Evolutionary conservation across 345 rosid genomes (phyloP), one percentile per base, ranked within the genome.

Genomic region (Boechera stricta): DNA sequence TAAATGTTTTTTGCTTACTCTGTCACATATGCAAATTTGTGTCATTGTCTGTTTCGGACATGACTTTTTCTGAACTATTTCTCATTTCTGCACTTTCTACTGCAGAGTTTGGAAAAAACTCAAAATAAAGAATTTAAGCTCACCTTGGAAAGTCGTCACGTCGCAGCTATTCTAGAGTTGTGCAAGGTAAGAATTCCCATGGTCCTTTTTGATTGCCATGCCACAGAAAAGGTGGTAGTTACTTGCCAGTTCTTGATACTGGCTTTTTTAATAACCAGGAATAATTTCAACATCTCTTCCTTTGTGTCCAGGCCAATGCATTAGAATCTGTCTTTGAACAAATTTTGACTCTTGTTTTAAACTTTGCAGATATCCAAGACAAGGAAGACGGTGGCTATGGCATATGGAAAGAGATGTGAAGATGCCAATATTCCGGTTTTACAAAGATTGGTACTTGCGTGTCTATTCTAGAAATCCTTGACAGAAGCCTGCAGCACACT

Each of bases 321-420:
- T 75, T 73, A n/a, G 36, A 66, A 58, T 70, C 11, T 61, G 7
- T 67, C 41, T 53, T 60, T 67, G 35, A 78, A 49, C 35, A 45
- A 29, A 42, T 58, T 64, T 56, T 41, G 71, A 35, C 49, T 73
- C n/a, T 77, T 74, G 57, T 18, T 74, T 80, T 72, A 44, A 65
- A 41, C 11, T 82, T 72, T 89, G 77, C 82, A 95, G 99, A 80
- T 95, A 65, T 91, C 95, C 83, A 82, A 74, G 72, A 95, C 99
- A 18, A 89, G 99, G 86, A 92, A 82, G 87, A 73, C 69, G 66
- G 91, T 90, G 56, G 97, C 96, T 49, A 83, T 77, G 69, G 86
- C 92, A 55, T 87, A 84, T 80, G 97, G 99, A 71, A 90, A 84
- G 89, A 88, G 92, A 81, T 84, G 96, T 63, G 94, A 89, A 65